A percentile compares a stretch with the other conserved stretches of the same genome.
phyloP scores from a whole-genome alignment of 1,284 basidiomycete species.

The Tetrapyrgos nigripes region DNA sequence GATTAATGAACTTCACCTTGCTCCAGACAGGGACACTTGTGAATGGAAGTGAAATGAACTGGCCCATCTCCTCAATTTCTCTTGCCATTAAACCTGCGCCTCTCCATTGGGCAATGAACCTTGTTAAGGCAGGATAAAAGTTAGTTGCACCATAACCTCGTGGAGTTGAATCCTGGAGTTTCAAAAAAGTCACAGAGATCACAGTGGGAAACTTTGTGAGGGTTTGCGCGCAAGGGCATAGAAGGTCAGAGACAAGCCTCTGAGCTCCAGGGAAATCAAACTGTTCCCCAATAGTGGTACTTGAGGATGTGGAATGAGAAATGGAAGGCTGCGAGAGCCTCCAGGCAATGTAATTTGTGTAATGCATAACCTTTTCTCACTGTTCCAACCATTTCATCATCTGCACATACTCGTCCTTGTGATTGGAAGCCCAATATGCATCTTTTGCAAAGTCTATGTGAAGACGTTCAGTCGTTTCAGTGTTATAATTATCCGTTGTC shows the following conservation, averaged over 20 bases:
- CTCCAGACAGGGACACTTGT: neutral
- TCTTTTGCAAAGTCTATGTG: constrained; percentile 16
- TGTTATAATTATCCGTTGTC: constrained; percentile 7
- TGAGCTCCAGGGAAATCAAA: constrained; percentile 7
- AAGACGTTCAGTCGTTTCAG: constrained; percentile 8
- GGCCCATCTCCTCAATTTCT: neutral
- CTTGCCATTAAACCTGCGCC: neutral
- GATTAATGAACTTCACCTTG: neutral
- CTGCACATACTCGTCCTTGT: constrained; percentile 15
- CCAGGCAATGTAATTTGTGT: neutral
- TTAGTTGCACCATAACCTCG: neutral
- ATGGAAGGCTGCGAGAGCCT: neutral
- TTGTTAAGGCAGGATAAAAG: neutral
- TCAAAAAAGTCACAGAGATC: neutral
- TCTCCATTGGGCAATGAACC: constrained; percentile 1
- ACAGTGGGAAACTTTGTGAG: constrained; percentile 6
- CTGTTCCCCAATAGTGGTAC: neutral
- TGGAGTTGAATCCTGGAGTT: constrained; percentile 1
- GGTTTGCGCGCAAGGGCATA: neutral
- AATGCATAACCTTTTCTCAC: neutral
- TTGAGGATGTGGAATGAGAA: neutral
- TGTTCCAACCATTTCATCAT: constrained; percentile 37
- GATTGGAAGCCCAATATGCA: constrained; percentile 8
- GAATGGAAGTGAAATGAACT: neutral
- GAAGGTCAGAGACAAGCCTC: neutral